Base-by-base conservation (phyloP, 768 basidiomycete genomes). In the Mycena venus region DNA sequence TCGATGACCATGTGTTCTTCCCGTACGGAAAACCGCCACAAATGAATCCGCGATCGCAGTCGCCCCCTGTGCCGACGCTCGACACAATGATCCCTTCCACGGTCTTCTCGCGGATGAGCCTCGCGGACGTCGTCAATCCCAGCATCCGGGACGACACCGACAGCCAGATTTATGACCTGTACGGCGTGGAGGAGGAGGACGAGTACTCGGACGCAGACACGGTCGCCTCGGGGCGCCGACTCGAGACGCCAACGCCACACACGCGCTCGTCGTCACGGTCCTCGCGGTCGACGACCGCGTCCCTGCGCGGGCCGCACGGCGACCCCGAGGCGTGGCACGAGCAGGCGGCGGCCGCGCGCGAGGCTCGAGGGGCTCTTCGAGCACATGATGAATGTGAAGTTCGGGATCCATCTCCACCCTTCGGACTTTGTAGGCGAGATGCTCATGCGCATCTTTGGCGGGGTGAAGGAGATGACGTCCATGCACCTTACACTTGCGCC, bases 401-500 rank as follows among this genome's bases (percentile, higher is more conserved):
- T 86, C 72, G 85, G 86, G 29, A 83, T 94, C 51, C 85, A 91
- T 70, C 86, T 88, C 0, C 87, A 85, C 0, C 91, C 92, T 4
- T 83, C 88, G 40, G 83, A 88, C 53, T 87, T 90, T 77, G 73
- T 93, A n/a, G 72, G 84, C 14, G 83, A 85, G 14, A 66, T 86
- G 60, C 77, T 94, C 56, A 81, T 85, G 68, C 78, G 82, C 17
- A 83, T 88, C 2, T 95, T 94, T 80, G 84, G 85, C 7, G 83
- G 87, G 27, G 84, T 85, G 27, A 78, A 80, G 67, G 88, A 89
- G 79, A 78, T 86, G 55, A 83, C 84, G 56, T 88, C 85, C 40
- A 88, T 89, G 76, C 87, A 91, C 68, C 81, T 94, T 23, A 89
- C 90, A 66, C 81, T 94, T 14, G 91, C 92, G 17, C 91, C 92